These are phyloP conservation scores for Solanum lycopersicoides DNA, from an alignment of 257 asterid genomes.

Conservation along the genomic window DNA sequence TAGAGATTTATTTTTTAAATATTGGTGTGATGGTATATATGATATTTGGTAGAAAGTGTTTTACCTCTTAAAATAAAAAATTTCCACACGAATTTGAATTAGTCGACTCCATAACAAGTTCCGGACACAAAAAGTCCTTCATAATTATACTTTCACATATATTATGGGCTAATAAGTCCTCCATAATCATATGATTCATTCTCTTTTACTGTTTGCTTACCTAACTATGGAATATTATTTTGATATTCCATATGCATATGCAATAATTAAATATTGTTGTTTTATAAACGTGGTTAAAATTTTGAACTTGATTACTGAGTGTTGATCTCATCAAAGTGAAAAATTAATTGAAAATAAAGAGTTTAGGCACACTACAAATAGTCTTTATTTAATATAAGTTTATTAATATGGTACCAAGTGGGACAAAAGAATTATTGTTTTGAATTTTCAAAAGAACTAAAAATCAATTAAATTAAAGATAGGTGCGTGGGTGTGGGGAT, in stretches of 20 bases:
- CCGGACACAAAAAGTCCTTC: background rate
- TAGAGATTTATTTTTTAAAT: rapidly evolving
- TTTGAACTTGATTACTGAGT: background rate
- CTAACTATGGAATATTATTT: background rate
- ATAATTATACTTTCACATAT: background rate
- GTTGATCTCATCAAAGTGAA: background rate
- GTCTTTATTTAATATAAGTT: background rate
- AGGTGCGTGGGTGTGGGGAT: background rate
- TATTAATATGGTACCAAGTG: background rate
- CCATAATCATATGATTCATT: background rate
- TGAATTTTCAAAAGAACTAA: background rate
- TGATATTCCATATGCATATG: background rate
- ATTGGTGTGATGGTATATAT: too few species aligned
- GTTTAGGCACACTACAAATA: background rate
- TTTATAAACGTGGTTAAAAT: background rate
- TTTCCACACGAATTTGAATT: background rate
- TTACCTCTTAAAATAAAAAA: background rate
- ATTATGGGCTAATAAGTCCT: too few species aligned
- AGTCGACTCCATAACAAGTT: background rate
- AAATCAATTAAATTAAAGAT: background rate
- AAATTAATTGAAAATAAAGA: background rate
- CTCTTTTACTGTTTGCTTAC: background rate
- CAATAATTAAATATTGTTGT: background rate
- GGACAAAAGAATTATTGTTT: background rate
- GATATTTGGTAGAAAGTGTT: background rate